phyloP scores from a whole-genome alignment of 306 rosid species.

The Dryas octopetala region DNA sequence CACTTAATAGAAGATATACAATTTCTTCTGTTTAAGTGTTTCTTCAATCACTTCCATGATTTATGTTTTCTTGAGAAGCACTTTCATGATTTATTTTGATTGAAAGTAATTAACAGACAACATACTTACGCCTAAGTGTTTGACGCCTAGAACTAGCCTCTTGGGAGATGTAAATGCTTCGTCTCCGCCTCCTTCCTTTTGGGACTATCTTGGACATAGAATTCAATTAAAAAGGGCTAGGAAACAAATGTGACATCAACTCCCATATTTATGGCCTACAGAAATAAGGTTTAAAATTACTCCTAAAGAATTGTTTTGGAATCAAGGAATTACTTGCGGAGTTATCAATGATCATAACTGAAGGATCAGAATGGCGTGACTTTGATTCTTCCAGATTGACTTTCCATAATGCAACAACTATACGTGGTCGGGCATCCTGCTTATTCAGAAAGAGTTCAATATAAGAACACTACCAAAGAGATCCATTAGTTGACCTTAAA shows the following conservation, averaged over 20 bases:
- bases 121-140: slow-evolving; percentile 37
- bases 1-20: neutral
- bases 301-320: neutral
- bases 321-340: slow-evolving; percentile 54
- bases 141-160: slow-evolving; percentile 27
- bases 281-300: neutral
- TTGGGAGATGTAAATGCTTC: neutral
- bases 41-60: slow-evolving; percentile 17
- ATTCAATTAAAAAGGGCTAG: slow-evolving; percentile 28
- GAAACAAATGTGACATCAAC: slow-evolving; percentile 20
- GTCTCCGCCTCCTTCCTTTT: slow-evolving; percentile 13
- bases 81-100: slow-evolving; percentile 7
- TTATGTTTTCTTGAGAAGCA: neutral
- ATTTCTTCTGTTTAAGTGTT: slow-evolving; percentile 1
- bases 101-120: slow-evolving; percentile 2
- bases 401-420: slow-evolving; percentile 72
- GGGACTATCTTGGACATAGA: slow-evolving; percentile 38
- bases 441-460: slow-evolving; percentile 27
- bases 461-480: slow-evolving; percentile 11
- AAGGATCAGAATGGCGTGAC: slow-evolving; percentile 73
- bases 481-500: neutral
- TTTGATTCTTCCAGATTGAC: slow-evolving; percentile 81
- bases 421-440: slow-evolving; percentile 84
- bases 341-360: slow-evolving; percentile 58
- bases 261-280: slow-evolving; percentile 17